A percentile compares a stretch with the other conserved stretches of the same genome.
These are phyloP conservation scores for Peterozyma toletana DNA, from an alignment of 805 yeast genomes.

Conservation along the genomic window DNA sequence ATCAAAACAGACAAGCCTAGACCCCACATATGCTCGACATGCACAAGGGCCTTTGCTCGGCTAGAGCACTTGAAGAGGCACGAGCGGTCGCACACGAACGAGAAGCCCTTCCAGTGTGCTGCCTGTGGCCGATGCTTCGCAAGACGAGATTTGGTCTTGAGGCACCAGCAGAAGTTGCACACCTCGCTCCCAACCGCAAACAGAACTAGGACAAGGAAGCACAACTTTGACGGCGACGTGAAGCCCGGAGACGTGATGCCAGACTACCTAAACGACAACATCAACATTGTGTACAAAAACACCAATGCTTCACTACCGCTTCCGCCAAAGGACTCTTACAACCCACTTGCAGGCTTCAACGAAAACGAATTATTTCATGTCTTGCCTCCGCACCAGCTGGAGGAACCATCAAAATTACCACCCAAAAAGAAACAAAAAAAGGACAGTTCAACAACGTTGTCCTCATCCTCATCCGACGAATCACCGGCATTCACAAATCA, in stretches of 20 bases:
- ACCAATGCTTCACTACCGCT: slow-evolving; percentile 43
- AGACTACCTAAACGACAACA: slow-evolving; percentile 38
- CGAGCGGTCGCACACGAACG: slow-evolving; percentile 90
- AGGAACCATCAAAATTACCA: too few relatives aligned
- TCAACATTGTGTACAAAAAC: slow-evolving; percentile 44
- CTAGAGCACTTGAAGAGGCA: slow-evolving; percentile 92
- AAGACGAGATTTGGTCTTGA: slow-evolving; percentile 74
- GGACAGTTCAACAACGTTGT: background rate
- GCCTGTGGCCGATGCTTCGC: slow-evolving; percentile 96
- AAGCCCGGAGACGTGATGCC: slow-evolving; percentile 11
- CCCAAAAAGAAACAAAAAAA: background rate
- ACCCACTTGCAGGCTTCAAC: background rate
- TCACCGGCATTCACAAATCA: background rate
- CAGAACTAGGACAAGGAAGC: slow-evolving; percentile 25
- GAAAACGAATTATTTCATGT: too few relatives aligned
- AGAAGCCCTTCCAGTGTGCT: slow-evolving; percentile 93
- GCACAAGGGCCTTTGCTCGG: slow-evolving; percentile 94
- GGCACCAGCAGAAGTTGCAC: slow-evolving; percentile 95
- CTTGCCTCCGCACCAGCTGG: too few relatives aligned
- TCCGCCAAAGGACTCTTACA: slow-evolving; percentile 3
- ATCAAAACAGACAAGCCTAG: slow-evolving; percentile 91
- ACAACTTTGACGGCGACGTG: slow-evolving; percentile 20
- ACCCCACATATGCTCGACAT: slow-evolving; percentile 83
- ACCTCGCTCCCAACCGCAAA: slow-evolving; percentile 36
- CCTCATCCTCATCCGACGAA: background rate